Evolutionary conservation across 305 asterid species (phyloP).

Genomic region (Solanum hybrid): DNA sequence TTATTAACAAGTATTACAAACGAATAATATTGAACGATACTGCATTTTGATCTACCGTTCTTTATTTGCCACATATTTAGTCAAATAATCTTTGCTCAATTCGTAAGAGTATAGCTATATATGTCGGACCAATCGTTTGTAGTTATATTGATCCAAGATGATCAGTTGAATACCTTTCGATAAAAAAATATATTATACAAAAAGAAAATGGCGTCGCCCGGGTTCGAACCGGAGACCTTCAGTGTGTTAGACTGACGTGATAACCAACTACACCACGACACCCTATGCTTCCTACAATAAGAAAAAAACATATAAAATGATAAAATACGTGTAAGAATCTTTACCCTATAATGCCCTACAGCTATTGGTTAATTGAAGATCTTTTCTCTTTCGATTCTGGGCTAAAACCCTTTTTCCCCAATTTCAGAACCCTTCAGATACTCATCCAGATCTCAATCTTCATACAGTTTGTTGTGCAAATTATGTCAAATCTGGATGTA

Average conservation of each 20-base stretch:
- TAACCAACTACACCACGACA: slow-evolving; percentile 15
- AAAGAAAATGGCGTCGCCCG: slow-evolving; percentile 30
- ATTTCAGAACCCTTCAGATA: neutral
- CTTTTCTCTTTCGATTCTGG: neutral
- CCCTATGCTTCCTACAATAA: neutral
- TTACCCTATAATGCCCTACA: neutral
- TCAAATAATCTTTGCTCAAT: neutral
- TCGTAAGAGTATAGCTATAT: no score
- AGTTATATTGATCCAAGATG: neutral
- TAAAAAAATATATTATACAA: no score
- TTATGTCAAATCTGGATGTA: slow-evolving; percentile 35
- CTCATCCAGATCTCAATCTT: neutral
- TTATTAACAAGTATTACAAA: no score
- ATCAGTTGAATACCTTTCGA: neutral
- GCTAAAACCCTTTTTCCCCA: neutral
- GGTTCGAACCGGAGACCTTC: slow-evolving; percentile 53
- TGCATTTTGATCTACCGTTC: no score
- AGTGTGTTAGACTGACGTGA: slow-evolving; percentile 59
- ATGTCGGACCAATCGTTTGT: no score
- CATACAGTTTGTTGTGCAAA: neutral
- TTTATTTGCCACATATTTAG: neutral
- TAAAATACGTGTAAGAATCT: neutral
- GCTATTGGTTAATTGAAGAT: neutral
- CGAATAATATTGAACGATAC: no score
- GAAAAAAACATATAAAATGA: neutral